Conservation (phyloP, 176 grass and related monocot species). For the Oryza officinalis region DNA sequence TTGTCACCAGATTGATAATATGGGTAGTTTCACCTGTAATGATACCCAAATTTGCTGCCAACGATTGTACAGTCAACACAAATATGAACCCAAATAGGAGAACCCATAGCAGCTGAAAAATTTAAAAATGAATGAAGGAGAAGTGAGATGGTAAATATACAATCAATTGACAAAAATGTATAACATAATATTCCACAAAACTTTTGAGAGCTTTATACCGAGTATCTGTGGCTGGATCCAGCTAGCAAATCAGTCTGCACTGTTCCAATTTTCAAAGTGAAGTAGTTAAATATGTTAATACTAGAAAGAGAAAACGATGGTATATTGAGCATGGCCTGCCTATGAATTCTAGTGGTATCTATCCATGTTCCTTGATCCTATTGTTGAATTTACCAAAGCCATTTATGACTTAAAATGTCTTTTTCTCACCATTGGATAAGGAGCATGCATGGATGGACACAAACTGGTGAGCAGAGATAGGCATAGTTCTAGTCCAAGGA, state of each 20-base stretch:
- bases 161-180: background rate
- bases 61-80: conserved; percentile 73
- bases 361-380: background rate
- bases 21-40: conserved; percentile 61
- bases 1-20: background rate
- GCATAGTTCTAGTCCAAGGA: background rate
- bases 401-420: background rate
- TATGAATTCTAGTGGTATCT: background rate
- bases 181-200: background rate
- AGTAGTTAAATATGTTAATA: background rate
- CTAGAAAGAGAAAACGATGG: background rate
- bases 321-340: background rate
- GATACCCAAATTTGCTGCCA: conserved; percentile 74
- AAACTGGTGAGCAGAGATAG: background rate
- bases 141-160: background rate
- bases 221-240: conserved; percentile 73
- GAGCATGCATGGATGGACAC: background rate
- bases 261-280: conserved; percentile 36
- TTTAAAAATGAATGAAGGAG: background rate
- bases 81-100: conserved; percentile 75
- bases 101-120: conserved; percentile 74
- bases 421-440: background rate
- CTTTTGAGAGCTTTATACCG: conserved; percentile 43
- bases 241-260: conserved; percentile 82
- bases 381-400: background rate